A percentile compares a stretch with the other conserved stretches of the same genome.
These are phyloP conservation scores for Thecaphora thlaspeos DNA, from an alignment of 1,284 basidiomycete species.

Conservation along the genomic window DNA sequence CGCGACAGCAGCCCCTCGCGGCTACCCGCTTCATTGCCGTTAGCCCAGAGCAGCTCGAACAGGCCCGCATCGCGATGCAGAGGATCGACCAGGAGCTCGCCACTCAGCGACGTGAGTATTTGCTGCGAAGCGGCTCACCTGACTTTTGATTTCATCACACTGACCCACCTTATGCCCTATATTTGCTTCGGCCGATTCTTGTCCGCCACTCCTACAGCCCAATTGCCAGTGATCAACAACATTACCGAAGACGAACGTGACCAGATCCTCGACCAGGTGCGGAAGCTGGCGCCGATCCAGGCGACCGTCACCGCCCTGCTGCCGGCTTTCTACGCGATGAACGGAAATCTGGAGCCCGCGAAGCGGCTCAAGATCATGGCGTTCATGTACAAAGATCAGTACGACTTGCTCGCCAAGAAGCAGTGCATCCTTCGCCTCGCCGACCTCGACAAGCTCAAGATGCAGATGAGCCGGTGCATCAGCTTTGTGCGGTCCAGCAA, in stretches of 20 bases:
- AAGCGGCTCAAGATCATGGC: slow-evolving; percentile 56
- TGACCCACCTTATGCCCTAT: too few species aligned
- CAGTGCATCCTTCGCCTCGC: slow-evolving; percentile 46
- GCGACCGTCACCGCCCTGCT: slow-evolving; percentile 48
- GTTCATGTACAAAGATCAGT: slow-evolving; percentile 54
- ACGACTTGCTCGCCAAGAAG: slow-evolving; percentile 39
- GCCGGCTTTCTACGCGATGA: slow-evolving; percentile 54
- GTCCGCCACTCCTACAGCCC: slow-evolving; percentile 5
- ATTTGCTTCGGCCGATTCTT: not conserved
- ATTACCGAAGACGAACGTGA: slow-evolving; percentile 46
- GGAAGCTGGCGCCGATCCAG: slow-evolving; percentile 44
- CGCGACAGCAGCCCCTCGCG: not conserved
- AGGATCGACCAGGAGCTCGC: slow-evolving; percentile 42
- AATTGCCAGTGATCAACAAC: slow-evolving; percentile 45
- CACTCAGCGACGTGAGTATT: slow-evolving; percentile 17
- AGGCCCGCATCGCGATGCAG: slow-evolving; percentile 39
- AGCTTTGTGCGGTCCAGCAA: slow-evolving; percentile 52
- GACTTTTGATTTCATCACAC: not conserved
- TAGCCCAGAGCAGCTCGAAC: slow-evolving; percentile 44
- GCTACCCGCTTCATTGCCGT: slow-evolving; percentile 32
- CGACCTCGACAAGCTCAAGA: slow-evolving; percentile 55
- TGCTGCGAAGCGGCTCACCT: not conserved
- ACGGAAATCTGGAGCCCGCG: slow-evolving; percentile 47
- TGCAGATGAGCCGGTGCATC: slow-evolving; percentile 55
- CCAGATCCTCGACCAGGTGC: slow-evolving; percentile 46